Base-by-base conservation (phyloP, 768 basidiomycete genomes). In the Pholiota microspora region DNA sequence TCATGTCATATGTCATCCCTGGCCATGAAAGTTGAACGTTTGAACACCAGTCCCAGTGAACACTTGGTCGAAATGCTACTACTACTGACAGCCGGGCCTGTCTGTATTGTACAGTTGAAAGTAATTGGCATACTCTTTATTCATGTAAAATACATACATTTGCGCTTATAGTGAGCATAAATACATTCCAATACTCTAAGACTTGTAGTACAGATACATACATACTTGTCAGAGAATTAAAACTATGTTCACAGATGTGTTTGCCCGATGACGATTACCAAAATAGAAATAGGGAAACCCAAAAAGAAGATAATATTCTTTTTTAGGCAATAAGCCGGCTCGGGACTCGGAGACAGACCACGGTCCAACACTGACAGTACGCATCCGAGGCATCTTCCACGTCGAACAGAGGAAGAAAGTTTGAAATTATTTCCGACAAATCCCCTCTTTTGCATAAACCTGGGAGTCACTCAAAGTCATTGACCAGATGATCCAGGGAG, bases 271-370 rank as follows among this genome's bases (percentile, higher is more conserved):
- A 4, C 10, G 21, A 45, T 44, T 15, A 32, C 29, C 28, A 45
- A n/a, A 54, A 46, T 42, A 42, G 40, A 42, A 18, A 42, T 23
- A 42, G 40, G 40, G 51, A 54, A 47, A 54, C 53, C 45, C 53
- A 54, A 54, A 47, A 54, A 47, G 53, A 54, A 54, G 53, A 54
- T 35, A 46, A 46, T 46, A 46, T 54, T 54, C 53, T 54, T 54
- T 16, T 36, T 54, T 47, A 47, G 53, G 53, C 18, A 54, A 47
- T 47, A 12, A 12, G 6, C 21, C 45, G 25, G 45, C 12, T 46
- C 53, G 53, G 45, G 45, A 18, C 34, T 34, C 23, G 28, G 35
- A 21, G 16, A 10, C 40, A 50, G 29, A 31, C 29, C 31, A 24
- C 45, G 18, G 45, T n/a, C n/a, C n/a, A n/a, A n/a, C n/a, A n/a